Conservation (phyloP, 2,329 filamentous ascomycete species). For the Metarhizium robertsii region DNA sequence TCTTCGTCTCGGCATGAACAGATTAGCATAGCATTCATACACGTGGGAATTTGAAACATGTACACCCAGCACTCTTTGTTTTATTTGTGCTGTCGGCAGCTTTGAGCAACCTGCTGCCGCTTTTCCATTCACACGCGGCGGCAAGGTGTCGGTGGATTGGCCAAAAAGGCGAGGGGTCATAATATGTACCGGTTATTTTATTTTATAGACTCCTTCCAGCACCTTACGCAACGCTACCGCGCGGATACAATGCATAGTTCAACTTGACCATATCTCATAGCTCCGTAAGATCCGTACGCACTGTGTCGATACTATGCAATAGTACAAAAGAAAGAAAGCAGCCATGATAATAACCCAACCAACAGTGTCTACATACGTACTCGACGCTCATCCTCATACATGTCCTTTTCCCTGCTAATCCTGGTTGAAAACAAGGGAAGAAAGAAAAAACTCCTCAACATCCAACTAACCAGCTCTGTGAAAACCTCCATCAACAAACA, state of each 20-base stretch:
- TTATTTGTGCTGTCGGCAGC: no score
- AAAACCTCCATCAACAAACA: not conserved
- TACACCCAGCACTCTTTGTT: not conserved
- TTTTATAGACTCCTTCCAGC: not conserved
- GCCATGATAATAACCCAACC: not conserved
- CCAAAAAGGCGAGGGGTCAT: not conserved
- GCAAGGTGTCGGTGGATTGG: no score
- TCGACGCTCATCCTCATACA: not conserved
- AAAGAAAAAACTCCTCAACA: not conserved
- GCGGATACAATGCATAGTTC: not conserved
- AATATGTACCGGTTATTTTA: not conserved
- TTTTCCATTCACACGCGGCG: no score
- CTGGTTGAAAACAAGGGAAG: no score
- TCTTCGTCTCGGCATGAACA: not conserved
- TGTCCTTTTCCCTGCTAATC: not conserved
- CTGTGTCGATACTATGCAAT: not conserved
- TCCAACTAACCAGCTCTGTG: not conserved
- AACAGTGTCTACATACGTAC: not conserved
- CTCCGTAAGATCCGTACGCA: not conserved
- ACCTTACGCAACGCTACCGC: not conserved
- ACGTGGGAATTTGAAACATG: no score
- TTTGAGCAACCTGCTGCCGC: no score
- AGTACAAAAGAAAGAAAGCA: not conserved
- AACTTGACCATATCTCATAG: not conserved
- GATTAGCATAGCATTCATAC: not conserved